Conservation (phyloP, 352 stramenopile genomes). For the Phytophthora kernoviae region DNA sequence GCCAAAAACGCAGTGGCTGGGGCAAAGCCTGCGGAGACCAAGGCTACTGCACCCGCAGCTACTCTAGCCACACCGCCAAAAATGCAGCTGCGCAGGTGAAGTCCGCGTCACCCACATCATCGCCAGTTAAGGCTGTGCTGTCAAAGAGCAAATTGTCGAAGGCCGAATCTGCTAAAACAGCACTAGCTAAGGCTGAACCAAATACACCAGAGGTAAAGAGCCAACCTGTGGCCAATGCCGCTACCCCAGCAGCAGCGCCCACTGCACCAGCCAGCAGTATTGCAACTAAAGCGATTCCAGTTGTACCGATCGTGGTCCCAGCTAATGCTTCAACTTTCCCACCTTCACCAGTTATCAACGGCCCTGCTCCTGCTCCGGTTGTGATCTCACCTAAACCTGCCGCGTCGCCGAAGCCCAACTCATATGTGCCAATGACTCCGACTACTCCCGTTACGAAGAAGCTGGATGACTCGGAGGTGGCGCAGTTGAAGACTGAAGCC, state of each 20-base stretch:
- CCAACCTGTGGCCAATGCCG: slow-evolving; percentile 3
- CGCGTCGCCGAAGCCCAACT: slow-evolving; percentile 8
- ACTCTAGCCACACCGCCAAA: slow-evolving; percentile 12
- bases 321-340: slow-evolving; percentile 30
- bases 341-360: slow-evolving; percentile 20
- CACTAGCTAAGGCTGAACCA: background rate
- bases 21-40: slow-evolving; percentile 1
- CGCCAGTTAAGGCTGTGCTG: slow-evolving; percentile 11
- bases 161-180: background rate
- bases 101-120: slow-evolving; percentile 4
- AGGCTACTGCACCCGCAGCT: slow-evolving; percentile 5
- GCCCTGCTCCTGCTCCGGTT: slow-evolving; percentile 20
- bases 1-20: background rate
- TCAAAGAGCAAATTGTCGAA: slow-evolving; percentile 5
- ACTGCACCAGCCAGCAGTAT: background rate
- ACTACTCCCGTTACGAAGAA: slow-evolving; percentile 14
- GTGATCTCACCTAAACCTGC: slow-evolving; percentile 20
- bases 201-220: too few relatives aligned
- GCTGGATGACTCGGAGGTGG: slow-evolving; percentile 34
- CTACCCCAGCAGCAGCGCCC: slow-evolving; percentile 1
- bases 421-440: slow-evolving; percentile 3
- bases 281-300: slow-evolving; percentile 1
- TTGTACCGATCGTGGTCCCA: slow-evolving; percentile 24
- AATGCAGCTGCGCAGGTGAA: background rate
- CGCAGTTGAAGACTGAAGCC: slow-evolving; percentile 33